Base-by-base conservation (phyloP, 768 basidiomycete species). In the Boletus coccyginus region DNA sequence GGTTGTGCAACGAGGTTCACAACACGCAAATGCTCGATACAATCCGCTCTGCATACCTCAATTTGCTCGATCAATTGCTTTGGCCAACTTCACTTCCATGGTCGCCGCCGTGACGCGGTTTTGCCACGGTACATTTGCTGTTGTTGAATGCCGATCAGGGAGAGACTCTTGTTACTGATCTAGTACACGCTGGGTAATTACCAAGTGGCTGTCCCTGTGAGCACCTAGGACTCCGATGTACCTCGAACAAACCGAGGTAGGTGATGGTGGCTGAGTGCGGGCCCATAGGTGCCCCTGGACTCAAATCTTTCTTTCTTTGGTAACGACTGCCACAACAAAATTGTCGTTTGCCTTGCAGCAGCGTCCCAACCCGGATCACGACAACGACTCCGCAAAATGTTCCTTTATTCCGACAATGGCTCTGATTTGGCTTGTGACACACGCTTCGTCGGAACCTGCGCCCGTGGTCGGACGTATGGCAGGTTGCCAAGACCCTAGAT, bases 401-500 rank as follows among this genome's bases (percentile, higher is more conserved):
- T 21, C 21, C 21, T 21, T 21, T 21, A 21, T 21, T 21, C 21
- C 21, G 21, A 21, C 21, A 21, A 21, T 21, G 21, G 21, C 21
- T 21, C 21, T 21, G 21, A 21, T 21, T 21, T 21, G 21, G 21
- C 21, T 21, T 21, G 21, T 21, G 21, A 21, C 21, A 21, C 21
- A 21, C 21, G 21, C 21, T 21, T 21, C 21, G 21, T 21, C 21
- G 21, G 21, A 21, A 21, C 21, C 21, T 21, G 21, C 21, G 21
- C 21, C 21, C 21, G 33, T 63, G 61, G 48, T 44, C 39, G 29
- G 51, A 21, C 21, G 21, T 21, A 40, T 48, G 48, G 43, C 27
- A 24, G n/a, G 17, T 31, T 9, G 40, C 40, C 32, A 39, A 36
- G 52, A 66, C 62, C 66, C 65, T 67, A n/a, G 43, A 66, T 66